phyloP scores from a whole-genome alignment of 1,284 basidiomycete species.

The Sanghuangporus sanghuang region DNA sequence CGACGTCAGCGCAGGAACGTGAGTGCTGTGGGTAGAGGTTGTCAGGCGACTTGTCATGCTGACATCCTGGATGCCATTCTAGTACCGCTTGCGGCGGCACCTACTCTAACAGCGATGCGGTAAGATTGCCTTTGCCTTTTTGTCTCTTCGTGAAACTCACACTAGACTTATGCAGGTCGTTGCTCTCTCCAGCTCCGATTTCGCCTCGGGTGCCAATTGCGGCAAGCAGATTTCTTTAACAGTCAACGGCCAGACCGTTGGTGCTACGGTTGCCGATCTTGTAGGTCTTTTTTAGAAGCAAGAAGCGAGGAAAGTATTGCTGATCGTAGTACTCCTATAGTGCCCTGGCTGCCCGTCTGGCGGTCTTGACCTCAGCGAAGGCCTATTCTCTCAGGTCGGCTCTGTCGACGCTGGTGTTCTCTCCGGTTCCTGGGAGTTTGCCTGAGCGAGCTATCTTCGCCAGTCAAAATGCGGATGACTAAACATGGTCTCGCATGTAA shows the following conservation, averaged over 20 bases:
- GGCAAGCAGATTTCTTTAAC: background rate
- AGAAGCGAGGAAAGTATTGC: background rate
- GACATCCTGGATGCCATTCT: background rate
- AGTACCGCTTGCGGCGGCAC: background rate
- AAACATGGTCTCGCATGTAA: background rate
- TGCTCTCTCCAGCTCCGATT: background rate
- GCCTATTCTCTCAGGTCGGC: constrained; percentile 12
- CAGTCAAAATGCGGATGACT: background rate
- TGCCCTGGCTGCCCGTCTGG: constrained; percentile 68
- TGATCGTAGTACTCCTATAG: constrained; percentile 28
- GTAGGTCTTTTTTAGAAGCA: background rate
- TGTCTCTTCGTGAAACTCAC: background rate
- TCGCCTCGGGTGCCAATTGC: background rate
- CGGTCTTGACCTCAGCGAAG: constrained; percentile 39
- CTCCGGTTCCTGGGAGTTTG: background rate
- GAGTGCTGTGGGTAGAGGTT: background rate
- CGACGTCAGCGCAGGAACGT: background rate
- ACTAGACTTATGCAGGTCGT: background rate
- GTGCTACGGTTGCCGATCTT: background rate
- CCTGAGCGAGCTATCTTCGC: background rate
- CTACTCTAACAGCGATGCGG: background rate
- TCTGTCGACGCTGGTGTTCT: constrained; percentile 6
- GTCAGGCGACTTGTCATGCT: background rate
- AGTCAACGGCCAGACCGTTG: background rate
- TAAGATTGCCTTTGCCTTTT: background rate